Evolutionary conservation across 1,284 basidiomycete genomes (phyloP).

Genomic region (Cryptococcus sp.): DNA sequence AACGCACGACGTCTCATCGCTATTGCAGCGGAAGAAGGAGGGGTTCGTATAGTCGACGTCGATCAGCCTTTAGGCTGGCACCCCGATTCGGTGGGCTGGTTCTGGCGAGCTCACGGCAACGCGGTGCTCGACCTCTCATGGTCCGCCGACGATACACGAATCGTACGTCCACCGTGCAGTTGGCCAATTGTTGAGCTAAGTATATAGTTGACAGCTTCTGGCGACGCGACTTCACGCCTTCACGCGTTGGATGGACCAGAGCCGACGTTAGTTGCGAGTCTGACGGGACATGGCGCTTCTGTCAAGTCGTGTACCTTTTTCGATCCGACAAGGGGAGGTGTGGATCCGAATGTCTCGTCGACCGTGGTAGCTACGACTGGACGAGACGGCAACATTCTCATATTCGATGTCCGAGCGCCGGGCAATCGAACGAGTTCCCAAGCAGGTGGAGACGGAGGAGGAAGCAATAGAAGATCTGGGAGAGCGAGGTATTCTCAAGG

Average conservation of each 20-base stretch:
- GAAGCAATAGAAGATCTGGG: constrained; percentile 1
- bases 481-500: constrained; percentile 21
- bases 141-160: constrained; percentile 56
- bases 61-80: constrained; percentile 25
- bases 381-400: constrained; percentile 46
- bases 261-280: constrained; percentile 25
- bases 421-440: too few species aligned
- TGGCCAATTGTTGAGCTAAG: not conserved
- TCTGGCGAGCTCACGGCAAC: constrained; percentile 59
- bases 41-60: constrained; percentile 35
- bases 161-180: constrained; percentile 27
- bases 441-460: too few species aligned
- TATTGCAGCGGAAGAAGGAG: constrained; percentile 40
- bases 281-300: constrained; percentile 42
- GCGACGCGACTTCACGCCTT: constrained; percentile 38
- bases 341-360: constrained; percentile 10
- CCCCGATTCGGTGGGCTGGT: constrained; percentile 26
- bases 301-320: constrained; percentile 41
- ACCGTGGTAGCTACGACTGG: constrained; percentile 41
- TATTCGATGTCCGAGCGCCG: constrained; percentile 38
- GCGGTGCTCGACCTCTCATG: constrained; percentile 74
- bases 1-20: constrained; percentile 29
- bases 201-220: constrained; percentile 41
- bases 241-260: constrained; percentile 29
- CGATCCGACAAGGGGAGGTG: constrained; percentile 23